Evolutionary conservation across 345 rosid genomes (phyloP), one percentile per base, ranked within the genome.

Genomic region (Theobroma cacao): DNA sequence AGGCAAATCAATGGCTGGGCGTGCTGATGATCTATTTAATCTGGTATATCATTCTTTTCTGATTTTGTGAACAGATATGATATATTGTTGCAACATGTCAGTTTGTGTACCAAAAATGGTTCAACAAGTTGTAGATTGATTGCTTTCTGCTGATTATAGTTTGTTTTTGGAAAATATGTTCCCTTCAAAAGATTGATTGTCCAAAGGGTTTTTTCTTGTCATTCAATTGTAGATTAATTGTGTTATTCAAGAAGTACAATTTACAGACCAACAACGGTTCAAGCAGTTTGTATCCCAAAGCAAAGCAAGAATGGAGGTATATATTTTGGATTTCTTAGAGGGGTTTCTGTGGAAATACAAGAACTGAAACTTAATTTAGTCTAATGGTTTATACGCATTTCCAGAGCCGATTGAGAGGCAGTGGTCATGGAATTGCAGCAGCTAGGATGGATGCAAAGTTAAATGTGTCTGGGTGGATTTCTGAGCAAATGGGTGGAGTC

Each of bases 401-500:
- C 53, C 85, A 96, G 99, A 92, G 91, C 84, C 98, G 91, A 40
- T 60, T 96, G 83, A 88, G 95, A 84, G 98, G 98, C 82, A 84
- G 98, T 82, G 99, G 99, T 69, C 98, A 96, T 12, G 94, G 91
- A 82, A 82, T 96, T 82, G 98, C 98, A 40, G 93, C 95, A 1
- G 87, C 94, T 36, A 90, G 99, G 83, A 90, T 94, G 98, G 97
- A 91, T 84, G 98, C 97, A 72, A 94, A 91, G 91, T 84, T 94
- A 81, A 93, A 90, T 81, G 69, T 85, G 81, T 90, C 98, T 12
- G 99, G 98, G 75, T 94, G 97, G 98, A 85, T 96, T 75, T 93
- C 99, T 80, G 99, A 96, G 80, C 99, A 94, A 87, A 96, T 96
- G 97, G 94, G 97, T 84, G 98, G 99, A 85, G 79, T 92, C 84